Base-by-base conservation (phyloP, 1,139 yeast species). In the Suhomyces anneliseae region DNA sequence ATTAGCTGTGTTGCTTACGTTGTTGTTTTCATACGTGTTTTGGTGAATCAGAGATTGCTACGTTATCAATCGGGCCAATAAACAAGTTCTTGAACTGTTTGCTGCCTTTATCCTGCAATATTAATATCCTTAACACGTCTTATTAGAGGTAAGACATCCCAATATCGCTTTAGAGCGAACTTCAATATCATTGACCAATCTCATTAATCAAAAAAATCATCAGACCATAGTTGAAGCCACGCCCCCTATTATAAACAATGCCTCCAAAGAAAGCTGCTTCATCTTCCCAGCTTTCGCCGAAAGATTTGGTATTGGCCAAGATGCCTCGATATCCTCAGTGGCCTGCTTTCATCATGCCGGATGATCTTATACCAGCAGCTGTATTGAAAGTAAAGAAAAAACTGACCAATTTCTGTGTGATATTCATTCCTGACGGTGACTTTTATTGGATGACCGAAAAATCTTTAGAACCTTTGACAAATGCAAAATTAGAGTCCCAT, bases 291-390 rank as follows among this genome's bases (percentile, higher is more conserved):
- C 66, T 69, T 47, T 58, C 60, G 36, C 67, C 76, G 24, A 68
- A 65, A 49, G 72, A 68, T 40, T 60, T 72, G 57, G 79, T 75
- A 10, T 61, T 72, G 52, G 77, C 79, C 46, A 75, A 75, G 55
- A 74, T 75, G 79, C 68, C 72, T 31, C 76, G 79, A 40, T 75
- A 69, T 54, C 76, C 78, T 1, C 74, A 76, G 31, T 75, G 80
- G 80, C 80, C 80, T 9, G 72, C 78, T 14, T 75, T 74, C 51
- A 73, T 75, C 49, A 72, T 74, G 72, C 80, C 80, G 1, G 54
- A 59, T 10, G 66, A 66, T 35, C 59, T 68, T 54, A 68, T 74
- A 27, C 79, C 80, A 7, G 58, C 63, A 6, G 63, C 66, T 27
- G 75, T 74, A n/a, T 52, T 66, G 54, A 61, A 61, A 45, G 75